phyloP scores from a whole-genome alignment of 106 monocot species.

The Posidonia australis region DNA sequence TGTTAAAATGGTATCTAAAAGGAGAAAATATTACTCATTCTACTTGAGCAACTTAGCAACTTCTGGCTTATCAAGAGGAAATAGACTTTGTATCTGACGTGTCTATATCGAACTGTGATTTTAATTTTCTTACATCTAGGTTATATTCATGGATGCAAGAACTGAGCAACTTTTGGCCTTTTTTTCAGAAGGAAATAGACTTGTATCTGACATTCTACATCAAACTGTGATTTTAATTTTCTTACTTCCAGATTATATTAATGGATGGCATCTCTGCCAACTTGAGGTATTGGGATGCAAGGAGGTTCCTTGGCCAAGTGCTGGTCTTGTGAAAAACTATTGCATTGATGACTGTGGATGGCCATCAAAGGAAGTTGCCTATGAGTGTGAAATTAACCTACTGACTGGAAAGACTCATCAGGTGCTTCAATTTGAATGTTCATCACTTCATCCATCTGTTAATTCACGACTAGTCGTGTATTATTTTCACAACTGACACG shows the following conservation, averaged over 20 bases:
- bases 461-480: no score
- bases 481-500: neutral
- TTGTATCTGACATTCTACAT: no score
- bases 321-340: constrained; percentile 34
- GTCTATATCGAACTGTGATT: neutral
- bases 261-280: constrained; percentile 85
- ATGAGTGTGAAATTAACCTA: constrained; percentile 88
- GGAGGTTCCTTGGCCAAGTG: constrained; percentile 75
- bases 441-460: neutral
- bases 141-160: constrained; percentile 59
- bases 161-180: no score
- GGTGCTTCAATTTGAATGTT: constrained; percentile 29
- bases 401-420: constrained; percentile 99
- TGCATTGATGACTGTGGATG: constrained; percentile 73
- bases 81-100: no score
- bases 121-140: constrained; percentile 26
- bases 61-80: no score
- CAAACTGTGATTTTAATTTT: neutral
- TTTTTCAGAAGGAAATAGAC: no score
- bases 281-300: constrained; percentile 86
- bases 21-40: no score
- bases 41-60: no score
- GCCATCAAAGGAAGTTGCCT: constrained; percentile 56
- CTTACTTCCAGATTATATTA: constrained; percentile 44
- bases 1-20: no score